Evolutionary conservation across 2,329 filamentous ascomycete species (phyloP).

Genomic region (Colletotrichum viniferum): DNA sequence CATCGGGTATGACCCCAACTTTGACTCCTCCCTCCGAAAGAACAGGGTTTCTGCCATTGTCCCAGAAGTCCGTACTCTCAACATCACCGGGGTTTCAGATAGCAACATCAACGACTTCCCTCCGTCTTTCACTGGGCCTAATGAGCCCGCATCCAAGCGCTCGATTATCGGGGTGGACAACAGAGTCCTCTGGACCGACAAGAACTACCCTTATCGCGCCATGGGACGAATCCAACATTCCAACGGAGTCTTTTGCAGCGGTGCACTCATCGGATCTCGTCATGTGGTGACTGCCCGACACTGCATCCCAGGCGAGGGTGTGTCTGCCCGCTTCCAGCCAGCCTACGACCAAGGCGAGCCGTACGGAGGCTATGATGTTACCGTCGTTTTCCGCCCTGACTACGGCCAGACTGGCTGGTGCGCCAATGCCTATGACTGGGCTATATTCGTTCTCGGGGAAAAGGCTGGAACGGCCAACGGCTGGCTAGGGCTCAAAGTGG

Average conservation of each 20-base stretch:
- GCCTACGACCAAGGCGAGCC: conserved; percentile 26
- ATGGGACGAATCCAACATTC: conserved; percentile 25
- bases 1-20: background rate
- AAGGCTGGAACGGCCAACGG: conserved; percentile 29
- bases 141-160: background rate
- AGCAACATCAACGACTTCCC: background rate
- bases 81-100: background rate
- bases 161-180: conserved; percentile 2
- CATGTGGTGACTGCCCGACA: conserved; percentile 31
- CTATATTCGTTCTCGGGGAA: conserved; percentile 28
- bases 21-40: background rate
- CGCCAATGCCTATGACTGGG: conserved; percentile 26
- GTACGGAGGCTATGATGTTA: conserved; percentile 10
- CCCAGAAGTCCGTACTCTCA: background rate
- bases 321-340: conserved; percentile 27
- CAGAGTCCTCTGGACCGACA: conserved; percentile 7
- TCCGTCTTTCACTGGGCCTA: background rate
- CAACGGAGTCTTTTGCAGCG: conserved; percentile 28
- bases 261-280: conserved; percentile 31
- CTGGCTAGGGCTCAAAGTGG: conserved; percentile 26
- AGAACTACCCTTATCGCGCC: conserved; percentile 11
- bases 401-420: conserved; percentile 13
- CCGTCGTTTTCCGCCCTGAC: background rate
- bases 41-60: background rate
- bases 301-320: conserved; percentile 25